phyloP scores from a whole-genome alignment of 129 eudicot genomes.

The Erigeron canadensis region DNA sequence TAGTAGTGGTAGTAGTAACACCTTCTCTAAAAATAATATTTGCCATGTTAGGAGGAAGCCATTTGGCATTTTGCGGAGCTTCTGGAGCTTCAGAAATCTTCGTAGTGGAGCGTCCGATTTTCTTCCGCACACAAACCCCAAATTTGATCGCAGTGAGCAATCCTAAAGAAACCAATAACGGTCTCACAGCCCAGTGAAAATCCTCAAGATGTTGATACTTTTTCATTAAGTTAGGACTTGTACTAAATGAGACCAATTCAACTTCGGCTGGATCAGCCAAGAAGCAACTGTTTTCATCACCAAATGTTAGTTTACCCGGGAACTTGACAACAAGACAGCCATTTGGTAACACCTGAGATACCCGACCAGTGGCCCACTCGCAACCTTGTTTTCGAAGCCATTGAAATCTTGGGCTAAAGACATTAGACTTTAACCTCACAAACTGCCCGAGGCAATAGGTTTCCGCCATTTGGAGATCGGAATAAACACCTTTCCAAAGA shows the following conservation, averaged over 20 bases:
- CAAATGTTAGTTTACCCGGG: conserved; percentile 59
- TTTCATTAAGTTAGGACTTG: conserved; percentile 49
- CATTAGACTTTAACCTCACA: conserved; percentile 65
- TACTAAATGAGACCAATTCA: conserved; percentile 63
- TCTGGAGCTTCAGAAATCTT: conserved; percentile 19
- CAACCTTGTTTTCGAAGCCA: conserved; percentile 71
- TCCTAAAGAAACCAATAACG: conserved; percentile 68
- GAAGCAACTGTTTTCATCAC: conserved; percentile 35
- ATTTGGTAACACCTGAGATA: conserved; percentile 65
- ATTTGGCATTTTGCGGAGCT: conserved; percentile 44
- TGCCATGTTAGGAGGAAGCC: conserved; percentile 74
- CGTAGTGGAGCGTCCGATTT: conserved; percentile 42
- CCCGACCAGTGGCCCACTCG: conserved; percentile 74
- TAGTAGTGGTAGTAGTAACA: conserved; percentile 17
- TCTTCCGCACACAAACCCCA: conserved; percentile 56
- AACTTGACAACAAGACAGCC: conserved; percentile 76
- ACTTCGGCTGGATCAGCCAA: conserved; percentile 94
- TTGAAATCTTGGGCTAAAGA: conserved; percentile 82
- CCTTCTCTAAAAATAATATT: conserved; percentile 54
- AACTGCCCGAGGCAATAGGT: conserved; percentile 73
- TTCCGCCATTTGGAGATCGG: conserved; percentile 81
- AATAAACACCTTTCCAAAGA: conserved; percentile 58
- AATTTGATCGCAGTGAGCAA: conserved; percentile 69
- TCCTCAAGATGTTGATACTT: conserved; percentile 93
- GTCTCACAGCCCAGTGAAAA: conserved; percentile 98